These are phyloP conservation scores for Colletotrichum echinochloae DNA, from an alignment of 2,329 filamentous ascomycete species.

Conservation along the genomic window DNA sequence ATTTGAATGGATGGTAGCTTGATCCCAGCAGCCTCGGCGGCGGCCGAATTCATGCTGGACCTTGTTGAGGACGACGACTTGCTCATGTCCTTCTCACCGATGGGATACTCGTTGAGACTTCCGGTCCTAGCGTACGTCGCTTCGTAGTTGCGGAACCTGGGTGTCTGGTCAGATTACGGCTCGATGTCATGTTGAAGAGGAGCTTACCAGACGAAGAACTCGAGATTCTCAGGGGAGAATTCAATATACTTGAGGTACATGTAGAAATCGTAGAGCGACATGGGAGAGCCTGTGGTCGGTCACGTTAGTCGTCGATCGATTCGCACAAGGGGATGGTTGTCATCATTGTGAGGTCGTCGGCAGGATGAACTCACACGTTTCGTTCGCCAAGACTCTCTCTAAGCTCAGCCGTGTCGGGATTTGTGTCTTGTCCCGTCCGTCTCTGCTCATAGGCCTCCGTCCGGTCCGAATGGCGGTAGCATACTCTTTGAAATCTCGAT, in stretches of 20 bases:
- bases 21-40: slow-evolving; percentile 2
- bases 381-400: slow-evolving; percentile 60
- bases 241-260: slow-evolving; percentile 65
- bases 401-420: slow-evolving; percentile 56
- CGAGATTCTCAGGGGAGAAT: slow-evolving; percentile 61
- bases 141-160: slow-evolving; percentile 60
- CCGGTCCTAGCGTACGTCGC: slow-evolving; percentile 43
- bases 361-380: slow-evolving; percentile 52
- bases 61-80: slow-evolving; percentile 9
- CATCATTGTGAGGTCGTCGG: not conserved
- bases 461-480: slow-evolving; percentile 52
- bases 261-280: slow-evolving; percentile 63
- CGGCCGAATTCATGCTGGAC: slow-evolving; percentile 24
- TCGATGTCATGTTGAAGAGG: fast-evolving
- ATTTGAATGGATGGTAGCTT: slow-evolving; percentile 40
- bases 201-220: slow-evolving; percentile 62
- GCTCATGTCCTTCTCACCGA: slow-evolving; percentile 36
- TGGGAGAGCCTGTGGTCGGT: slow-evolving; percentile 54
- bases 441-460: slow-evolving; percentile 51
- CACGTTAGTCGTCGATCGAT: not conserved
- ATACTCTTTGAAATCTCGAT: slow-evolving; percentile 60
- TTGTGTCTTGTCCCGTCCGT: slow-evolving; percentile 50
- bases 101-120: slow-evolving; percentile 27
- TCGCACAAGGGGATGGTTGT: slow-evolving; percentile 20
- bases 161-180: not conserved